phyloP scores from a whole-genome alignment of 148 eudicot genomes.

The Amaranthus palmeri region DNA sequence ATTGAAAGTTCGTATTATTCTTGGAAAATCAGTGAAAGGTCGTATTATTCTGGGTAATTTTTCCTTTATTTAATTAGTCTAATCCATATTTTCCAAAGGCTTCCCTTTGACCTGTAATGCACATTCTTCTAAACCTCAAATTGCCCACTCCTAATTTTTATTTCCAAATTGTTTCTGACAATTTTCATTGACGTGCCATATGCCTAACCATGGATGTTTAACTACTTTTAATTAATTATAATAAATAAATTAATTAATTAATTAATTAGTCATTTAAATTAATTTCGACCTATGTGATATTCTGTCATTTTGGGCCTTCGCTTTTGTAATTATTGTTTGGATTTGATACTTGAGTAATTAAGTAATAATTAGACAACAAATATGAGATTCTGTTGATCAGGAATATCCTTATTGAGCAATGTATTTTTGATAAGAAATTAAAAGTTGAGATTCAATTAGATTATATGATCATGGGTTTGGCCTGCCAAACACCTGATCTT shows the following conservation, averaged over 20 bases:
- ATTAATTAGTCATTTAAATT: background rate
- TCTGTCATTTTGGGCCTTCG: background rate
- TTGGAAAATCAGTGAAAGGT: no score
- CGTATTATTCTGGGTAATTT: no score
- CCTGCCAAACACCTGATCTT: constrained; percentile 16
- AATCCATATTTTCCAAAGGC: constrained; percentile 2
- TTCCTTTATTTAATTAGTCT: background rate
- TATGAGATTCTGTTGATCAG: constrained; percentile 17
- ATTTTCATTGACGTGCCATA: constrained; percentile 10
- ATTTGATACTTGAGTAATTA: background rate
- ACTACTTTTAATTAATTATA: background rate
- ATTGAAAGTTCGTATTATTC: no score
- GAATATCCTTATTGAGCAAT: constrained; percentile 14
- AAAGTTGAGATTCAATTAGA: constrained; percentile 18
- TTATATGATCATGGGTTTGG: constrained; percentile 12
- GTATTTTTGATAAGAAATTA: constrained; percentile 16
- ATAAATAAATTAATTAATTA: background rate
- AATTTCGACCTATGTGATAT: background rate
- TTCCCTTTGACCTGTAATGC: constrained; percentile 14
- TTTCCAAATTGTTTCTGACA: constrained; percentile 5
- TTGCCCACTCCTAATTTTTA: background rate
- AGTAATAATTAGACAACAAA: constrained; percentile 6
- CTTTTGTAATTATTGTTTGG: background rate
- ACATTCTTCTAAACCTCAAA: constrained; percentile 8
- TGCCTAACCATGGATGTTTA: background rate